Conservation (phyloP, 768 basidiomycete genomes). For the Lanmaoa pseudosensibilis region DNA sequence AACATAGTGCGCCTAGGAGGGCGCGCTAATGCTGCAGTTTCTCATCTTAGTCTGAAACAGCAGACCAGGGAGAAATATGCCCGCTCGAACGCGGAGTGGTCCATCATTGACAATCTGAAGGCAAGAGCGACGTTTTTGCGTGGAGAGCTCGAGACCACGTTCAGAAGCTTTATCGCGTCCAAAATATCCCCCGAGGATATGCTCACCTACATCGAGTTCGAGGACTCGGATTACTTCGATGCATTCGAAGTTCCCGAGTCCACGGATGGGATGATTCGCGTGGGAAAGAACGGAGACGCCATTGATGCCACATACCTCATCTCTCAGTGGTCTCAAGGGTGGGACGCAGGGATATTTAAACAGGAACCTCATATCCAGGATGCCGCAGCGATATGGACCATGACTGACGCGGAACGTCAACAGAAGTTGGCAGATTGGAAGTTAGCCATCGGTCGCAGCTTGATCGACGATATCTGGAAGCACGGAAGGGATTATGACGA, state of each 20-base stretch:
- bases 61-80: conserved; percentile 31
- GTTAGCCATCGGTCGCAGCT: conserved; percentile 34
- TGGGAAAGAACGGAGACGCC: conserved; percentile 42
- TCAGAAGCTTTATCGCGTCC: conserved; percentile 27
- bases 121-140: conserved; percentile 5
- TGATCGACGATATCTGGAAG: conserved; percentile 36
- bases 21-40: conserved; percentile 50
- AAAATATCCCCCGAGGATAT: conserved; percentile 31
- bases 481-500: conserved; percentile 41
- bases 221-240: conserved; percentile 44
- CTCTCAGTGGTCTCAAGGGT: conserved; percentile 45
- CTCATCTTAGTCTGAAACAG: conserved; percentile 43
- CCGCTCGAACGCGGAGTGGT: conserved; percentile 39
- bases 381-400: conserved; percentile 39
- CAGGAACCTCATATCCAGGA: conserved; percentile 21
- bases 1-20: conserved; percentile 56
- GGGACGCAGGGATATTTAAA: conserved; percentile 45
- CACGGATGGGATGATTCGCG: conserved; percentile 45
- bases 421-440: conserved; percentile 35
- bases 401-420: conserved; percentile 31
- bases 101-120: conserved; percentile 42
- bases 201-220: conserved; percentile 51
- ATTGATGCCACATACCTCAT: conserved; percentile 45
- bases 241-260: conserved; percentile 45
- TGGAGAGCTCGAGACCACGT: conserved; percentile 29